These are phyloP conservation scores for Pneumocystis jirovecii DNA, from an alignment of 1,139 yeast genomes.

Conservation along the genomic window DNA sequence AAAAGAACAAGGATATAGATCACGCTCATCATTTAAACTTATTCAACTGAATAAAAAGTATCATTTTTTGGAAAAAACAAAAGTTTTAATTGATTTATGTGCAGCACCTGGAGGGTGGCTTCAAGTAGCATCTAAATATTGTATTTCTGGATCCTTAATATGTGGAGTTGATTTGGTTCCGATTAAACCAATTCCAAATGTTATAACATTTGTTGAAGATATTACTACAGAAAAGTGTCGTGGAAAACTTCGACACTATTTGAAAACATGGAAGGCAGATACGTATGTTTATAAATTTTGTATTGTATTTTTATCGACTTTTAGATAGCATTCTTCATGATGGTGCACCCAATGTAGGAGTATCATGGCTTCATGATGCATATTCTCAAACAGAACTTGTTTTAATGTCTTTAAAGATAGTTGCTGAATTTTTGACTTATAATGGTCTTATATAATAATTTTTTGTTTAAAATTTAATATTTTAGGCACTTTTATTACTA, in stretches of 20 bases:
- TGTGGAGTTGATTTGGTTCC: constrained; percentile 98
- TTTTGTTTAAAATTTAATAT: background rate
- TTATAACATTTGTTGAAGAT: constrained; percentile 88
- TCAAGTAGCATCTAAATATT: constrained; percentile 88
- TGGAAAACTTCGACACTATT: constrained; percentile 79
- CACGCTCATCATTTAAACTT: constrained; percentile 95
- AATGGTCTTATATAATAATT: constrained; percentile 27
- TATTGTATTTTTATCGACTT: background rate
- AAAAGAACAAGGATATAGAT: constrained; percentile 61
- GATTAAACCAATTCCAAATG: constrained; percentile 84
- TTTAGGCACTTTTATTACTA: constrained; percentile 83
- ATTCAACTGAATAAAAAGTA: constrained; percentile 90
- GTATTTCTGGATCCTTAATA: constrained; percentile 83
- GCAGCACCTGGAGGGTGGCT: constrained; percentile 92
- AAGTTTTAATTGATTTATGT: constrained; percentile 92
- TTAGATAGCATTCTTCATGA: constrained; percentile 65
- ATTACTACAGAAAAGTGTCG: constrained; percentile 97
- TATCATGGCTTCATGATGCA: constrained; percentile 98
- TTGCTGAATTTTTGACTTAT: constrained; percentile 79
- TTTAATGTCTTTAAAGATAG: constrained; percentile 78
- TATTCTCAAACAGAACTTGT: constrained; percentile 94
- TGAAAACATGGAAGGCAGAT: constrained; percentile 98
- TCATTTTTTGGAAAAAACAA: constrained; percentile 88
- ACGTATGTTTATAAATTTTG: constrained; percentile 18
- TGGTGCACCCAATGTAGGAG: constrained; percentile 99